Evolutionary conservation across 23 red algal genomes (phyloP), one percentile per base, ranked within the genome.

Genomic region (Gracilariopsis chorda): DNA sequence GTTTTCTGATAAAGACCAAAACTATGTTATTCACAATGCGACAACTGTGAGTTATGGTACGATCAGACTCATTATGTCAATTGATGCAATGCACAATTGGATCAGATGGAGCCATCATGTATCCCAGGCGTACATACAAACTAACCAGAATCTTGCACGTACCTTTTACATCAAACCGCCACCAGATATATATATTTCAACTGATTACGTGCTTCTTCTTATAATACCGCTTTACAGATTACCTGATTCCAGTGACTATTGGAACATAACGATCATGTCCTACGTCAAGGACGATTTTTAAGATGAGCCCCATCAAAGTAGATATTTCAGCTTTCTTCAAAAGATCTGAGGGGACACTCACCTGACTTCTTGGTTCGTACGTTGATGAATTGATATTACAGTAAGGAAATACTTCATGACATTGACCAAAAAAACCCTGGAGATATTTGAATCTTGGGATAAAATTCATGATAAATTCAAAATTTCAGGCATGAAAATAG

Each of bases 21-120:
- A 84, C 19, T 44, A 41, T 3, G 9, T 84, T 4, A 55, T 65
- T 7, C 55, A 84, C 34, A 84, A 47, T 27, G 51, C 20, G 5
- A 44, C 79, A 17, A 64, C 28, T 46, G 7, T 84, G 3, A 2
- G 34, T 2, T 28, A 84, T 7, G 24, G 35, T 48, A 37, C 2
- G 1, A 32, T 44, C 23, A 0, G 56, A 43, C 9, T 84, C 6
- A 43, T 84, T 2, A 13, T 62, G 13, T 42, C 53, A 17, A 27
- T 63, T 37, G 25, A 51, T 0, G 55, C 79, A 17, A 44, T 67
- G 24, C 25, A 43, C 79, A 16, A 27, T 17, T 48, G 28, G 12
- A 45, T 41, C 6, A 44, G 61, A 45, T 84, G 53, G 30, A 84
- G 56, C 19, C 27, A 84, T n/a, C 37, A 84, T 23, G 51, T 84